phyloP scores from a whole-genome alignment of 768 basidiomycete genomes.

The Boletus huronensis region DNA sequence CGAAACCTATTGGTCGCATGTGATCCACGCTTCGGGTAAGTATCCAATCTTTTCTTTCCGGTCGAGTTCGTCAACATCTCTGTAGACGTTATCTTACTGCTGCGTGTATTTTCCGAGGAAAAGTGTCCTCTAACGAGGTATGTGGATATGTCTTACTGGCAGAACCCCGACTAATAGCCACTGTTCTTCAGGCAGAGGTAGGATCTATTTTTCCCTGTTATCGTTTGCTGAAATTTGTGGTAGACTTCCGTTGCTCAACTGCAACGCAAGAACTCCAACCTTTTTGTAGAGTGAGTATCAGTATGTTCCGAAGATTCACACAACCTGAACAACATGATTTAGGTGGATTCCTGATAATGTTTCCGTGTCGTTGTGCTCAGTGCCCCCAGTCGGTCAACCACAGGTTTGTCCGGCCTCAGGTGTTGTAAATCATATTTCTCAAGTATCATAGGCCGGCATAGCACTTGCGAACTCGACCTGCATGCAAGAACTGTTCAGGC shows the following conservation, averaged over 20 bases:
- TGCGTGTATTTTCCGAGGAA: conserved; percentile 84
- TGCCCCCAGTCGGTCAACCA: conserved; percentile 77
- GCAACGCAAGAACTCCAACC: conserved; percentile 68
- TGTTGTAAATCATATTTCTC: conserved; percentile 3
- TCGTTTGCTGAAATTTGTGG: conserved; percentile 5
- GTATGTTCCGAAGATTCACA: neutral
- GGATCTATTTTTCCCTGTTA: conserved; percentile 11
- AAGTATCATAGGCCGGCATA: conserved; percentile 51
- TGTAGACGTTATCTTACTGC: conserved; percentile 80
- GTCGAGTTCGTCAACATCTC: neutral
- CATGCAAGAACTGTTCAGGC: conserved; percentile 82
- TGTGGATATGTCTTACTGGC: conserved; percentile 22
- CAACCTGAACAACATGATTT: conserved; percentile 2
- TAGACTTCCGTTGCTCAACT: conserved; percentile 70
- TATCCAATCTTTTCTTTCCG: neutral
- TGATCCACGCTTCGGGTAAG: conserved; percentile 72
- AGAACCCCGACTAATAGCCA: neutral
- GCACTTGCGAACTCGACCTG: conserved; percentile 76
- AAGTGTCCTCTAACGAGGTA: conserved; percentile 78
- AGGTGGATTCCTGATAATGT: conserved; percentile 93
- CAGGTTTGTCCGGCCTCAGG: conserved; percentile 43
- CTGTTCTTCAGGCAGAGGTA: conserved; percentile 48
- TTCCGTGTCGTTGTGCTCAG: conserved; percentile 76
- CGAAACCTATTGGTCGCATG: conserved; percentile 79
- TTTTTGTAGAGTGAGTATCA: conserved; percentile 71